A percentile compares a stretch with the other conserved stretches of the same genome.
Evolutionary conservation across 192 early-diverging fungal genomes (phyloP).

Genomic region (Coemansia sp.): DNA sequence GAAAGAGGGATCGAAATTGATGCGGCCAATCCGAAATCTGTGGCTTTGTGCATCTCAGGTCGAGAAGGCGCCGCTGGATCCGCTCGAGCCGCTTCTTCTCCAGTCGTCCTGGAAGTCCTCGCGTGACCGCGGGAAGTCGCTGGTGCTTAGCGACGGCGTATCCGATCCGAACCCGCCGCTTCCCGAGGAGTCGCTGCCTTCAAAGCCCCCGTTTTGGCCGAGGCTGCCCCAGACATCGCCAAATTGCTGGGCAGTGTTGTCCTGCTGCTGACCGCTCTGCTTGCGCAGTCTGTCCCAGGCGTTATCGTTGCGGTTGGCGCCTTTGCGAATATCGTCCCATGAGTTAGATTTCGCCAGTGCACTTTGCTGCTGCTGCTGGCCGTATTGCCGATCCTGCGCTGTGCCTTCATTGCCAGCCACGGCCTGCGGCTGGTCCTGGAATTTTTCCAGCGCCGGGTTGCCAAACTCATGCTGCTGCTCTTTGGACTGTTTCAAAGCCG

Average conservation of each 20-base stretch:
- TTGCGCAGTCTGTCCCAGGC: slow-evolving; percentile 34
- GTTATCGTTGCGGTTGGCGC: background rate
- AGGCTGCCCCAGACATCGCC: slow-evolving; percentile 20
- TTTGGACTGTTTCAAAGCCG: background rate
- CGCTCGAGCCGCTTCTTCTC: background rate
- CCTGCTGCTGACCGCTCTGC: slow-evolving; percentile 5
- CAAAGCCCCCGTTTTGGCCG: slow-evolving; percentile 3
- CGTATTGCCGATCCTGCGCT: background rate
- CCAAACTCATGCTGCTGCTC: slow-evolving; percentile 6
- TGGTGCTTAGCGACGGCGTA: slow-evolving; percentile 7
- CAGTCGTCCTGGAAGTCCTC: slow-evolving; percentile 27
- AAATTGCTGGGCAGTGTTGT: slow-evolving; percentile 1
- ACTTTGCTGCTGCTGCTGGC: background rate
- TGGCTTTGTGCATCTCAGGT: background rate
- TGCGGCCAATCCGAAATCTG: no score
- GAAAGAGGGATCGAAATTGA: background rate
- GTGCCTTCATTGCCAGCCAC: background rate
- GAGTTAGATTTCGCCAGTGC: slow-evolving; percentile 2
- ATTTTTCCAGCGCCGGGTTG: slow-evolving; percentile 1
- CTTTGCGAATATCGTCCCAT: slow-evolving; percentile 29
- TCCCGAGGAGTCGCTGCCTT: background rate
- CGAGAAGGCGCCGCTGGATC: slow-evolving; percentile 1
- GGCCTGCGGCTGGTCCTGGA: background rate
- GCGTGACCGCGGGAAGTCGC: slow-evolving; percentile 28
- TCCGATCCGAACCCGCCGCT: background rate